Conservation (phyloP, 2,329 filamentous ascomycete species). For the Hypoxylon sp. region DNA sequence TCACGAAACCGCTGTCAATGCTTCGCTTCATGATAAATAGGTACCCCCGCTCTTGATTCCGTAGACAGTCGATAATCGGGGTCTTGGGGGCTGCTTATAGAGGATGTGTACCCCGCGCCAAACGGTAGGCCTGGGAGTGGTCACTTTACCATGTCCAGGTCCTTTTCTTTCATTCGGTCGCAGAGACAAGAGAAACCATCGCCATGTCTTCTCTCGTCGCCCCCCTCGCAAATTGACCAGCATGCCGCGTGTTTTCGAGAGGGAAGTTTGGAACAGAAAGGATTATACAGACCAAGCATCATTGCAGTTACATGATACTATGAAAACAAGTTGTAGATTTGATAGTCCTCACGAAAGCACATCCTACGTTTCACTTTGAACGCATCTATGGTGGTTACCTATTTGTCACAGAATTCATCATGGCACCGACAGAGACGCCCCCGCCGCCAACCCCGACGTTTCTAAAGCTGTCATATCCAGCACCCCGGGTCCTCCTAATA, state of each 20-base stretch:
- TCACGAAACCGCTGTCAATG: no score
- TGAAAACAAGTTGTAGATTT: no score
- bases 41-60: background rate
- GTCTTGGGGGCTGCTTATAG: background rate
- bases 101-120: background rate
- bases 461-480: slow-evolving; percentile 55
- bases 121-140: no score
- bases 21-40: slow-evolving; percentile 9
- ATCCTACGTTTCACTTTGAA: background rate
- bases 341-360: no score
- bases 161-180: no score
- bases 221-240: no score
- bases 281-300: background rate
- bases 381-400: slow-evolving; percentile 1
- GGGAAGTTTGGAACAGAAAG: no score
- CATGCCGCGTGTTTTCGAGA: no score
- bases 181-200: no score
- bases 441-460: slow-evolving; percentile 51
- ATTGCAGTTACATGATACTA: background rate
- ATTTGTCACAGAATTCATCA: slow-evolving; percentile 19
- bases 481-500: slow-evolving; percentile 55
- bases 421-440: slow-evolving; percentile 48
- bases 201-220: no score
- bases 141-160: no score
- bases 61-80: background rate